Evolutionary conservation across 139 green algal species (phyloP), one percentile per base, ranked within the genome.

Genomic region (Micractinium conductrix): DNA sequence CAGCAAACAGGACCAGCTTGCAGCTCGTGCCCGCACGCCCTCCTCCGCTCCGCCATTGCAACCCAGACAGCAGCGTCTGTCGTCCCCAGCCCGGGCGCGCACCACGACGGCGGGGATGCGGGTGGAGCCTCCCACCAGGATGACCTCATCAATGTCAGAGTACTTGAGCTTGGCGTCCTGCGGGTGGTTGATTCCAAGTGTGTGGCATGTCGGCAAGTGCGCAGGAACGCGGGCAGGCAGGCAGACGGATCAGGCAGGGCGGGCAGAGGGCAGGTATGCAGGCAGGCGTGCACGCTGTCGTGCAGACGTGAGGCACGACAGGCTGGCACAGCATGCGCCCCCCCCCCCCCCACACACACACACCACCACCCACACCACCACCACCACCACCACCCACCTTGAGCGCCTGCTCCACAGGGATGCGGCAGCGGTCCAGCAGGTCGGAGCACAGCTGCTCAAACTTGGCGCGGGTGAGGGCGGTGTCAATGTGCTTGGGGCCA

Each of bases 401-500:
- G 45, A 99, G 91, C 0, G 97, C 92, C 84, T 94, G 92, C 95
- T 99, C 94, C 76, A 99, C 96, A 12, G 97, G 97, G 19, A 94
- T 84, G 43, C 87, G 86, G 86, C 91, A 98, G 44, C 98, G 93
- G 79, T 98, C 93, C 53, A 99, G 91, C 81, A 99, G 91, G 90
- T 99, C 96, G 38, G 81, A 92, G 93, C 94, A 98, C 72, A 99
- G 91, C 90, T 98, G 88, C 92, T 99, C 97, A 87, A 99, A 99
- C 89, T 98, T 95, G 63, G 93, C 87, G 78, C 93, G 89, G 2
- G 91, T 95, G 26, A 99, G 89, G 69, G 65, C 91, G 69, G 92
- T 94, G 89, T 99, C 97, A 76, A 99, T 99, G 95, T 99, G 97
- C 95, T 99, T 99, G 84, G 97, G 97, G 38, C 97, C 97, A 17